phyloP scores from a whole-genome alignment of 805 yeast genomes.

The Candida verbasci region DNA sequence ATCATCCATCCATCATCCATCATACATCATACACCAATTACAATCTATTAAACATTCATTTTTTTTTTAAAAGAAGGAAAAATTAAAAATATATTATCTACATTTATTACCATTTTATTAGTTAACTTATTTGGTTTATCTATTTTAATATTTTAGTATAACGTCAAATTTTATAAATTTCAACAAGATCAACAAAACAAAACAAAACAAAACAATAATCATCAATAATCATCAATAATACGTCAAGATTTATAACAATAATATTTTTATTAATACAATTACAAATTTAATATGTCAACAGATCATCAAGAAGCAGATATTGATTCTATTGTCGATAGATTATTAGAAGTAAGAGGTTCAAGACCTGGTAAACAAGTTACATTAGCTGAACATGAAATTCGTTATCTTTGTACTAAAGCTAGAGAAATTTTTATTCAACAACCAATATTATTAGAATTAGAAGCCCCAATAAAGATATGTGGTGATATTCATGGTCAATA shows the following conservation, averaged over 20 bases:
- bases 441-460: constrained; percentile 90
- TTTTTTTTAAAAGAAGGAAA: too few relatives aligned
- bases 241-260: too few relatives aligned
- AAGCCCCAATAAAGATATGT: constrained; percentile 95
- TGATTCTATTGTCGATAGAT: constrained; percentile 94
- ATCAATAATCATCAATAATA: too few relatives aligned
- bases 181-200: neutral
- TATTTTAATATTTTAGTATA: too few relatives aligned
- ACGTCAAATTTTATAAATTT: too few relatives aligned
- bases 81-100: too few relatives aligned
- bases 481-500: constrained; percentile 99
- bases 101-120: too few relatives aligned
- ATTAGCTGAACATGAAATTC: constrained; percentile 88
- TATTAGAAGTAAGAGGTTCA: constrained; percentile 95
- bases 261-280: too few relatives aligned
- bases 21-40: neutral
- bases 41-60: too few relatives aligned
- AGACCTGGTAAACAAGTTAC: constrained; percentile 98
- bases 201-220: too few relatives aligned
- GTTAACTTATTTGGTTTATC: too few relatives aligned
- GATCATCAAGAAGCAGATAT: constrained; percentile 77
- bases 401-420: constrained; percentile 94
- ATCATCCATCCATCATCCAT: neutral
- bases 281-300: constrained; percentile 15
- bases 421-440: constrained; percentile 97